Percentiles rank a stretch among this genome's conserved stretches.
phyloP scores from a whole-genome alignment of 2,329 filamentous ascomycete genomes.

The Colletotrichum godetiae region DNA sequence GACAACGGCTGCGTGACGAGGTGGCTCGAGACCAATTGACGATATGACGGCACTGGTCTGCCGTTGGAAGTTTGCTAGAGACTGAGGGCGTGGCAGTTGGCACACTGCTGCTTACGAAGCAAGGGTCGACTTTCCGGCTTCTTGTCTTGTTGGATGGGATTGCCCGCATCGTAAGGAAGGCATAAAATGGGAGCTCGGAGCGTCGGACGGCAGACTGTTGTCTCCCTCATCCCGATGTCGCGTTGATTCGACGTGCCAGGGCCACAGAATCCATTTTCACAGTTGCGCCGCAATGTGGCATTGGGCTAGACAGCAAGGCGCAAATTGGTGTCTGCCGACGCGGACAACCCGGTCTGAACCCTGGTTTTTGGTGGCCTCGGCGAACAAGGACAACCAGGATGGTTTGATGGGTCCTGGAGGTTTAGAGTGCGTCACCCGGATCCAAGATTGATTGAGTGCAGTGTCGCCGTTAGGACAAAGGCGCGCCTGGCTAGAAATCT shows the following conservation, averaged over 20 bases:
- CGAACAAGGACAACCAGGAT: slow-evolving; percentile 12
- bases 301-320: slow-evolving; percentile 1
- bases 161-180: neutral
- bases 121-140: neutral
- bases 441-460: slow-evolving; percentile 12
- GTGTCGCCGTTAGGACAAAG: neutral
- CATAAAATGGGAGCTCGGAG: neutral
- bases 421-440: slow-evolving; percentile 20
- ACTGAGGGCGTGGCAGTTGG: neutral
- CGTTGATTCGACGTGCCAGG: neutral
- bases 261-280: neutral
- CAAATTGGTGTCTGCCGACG: slow-evolving; percentile 9
- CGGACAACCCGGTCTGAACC: slow-evolving; percentile 16
- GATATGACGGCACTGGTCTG: neutral
- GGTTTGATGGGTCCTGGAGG: slow-evolving; percentile 1
- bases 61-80: neutral
- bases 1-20: neutral
- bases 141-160: neutral
- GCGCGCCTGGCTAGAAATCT: slow-evolving; percentile 17
- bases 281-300: slow-evolving; percentile 12
- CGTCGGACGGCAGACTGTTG: neutral
- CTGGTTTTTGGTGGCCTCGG: slow-evolving; percentile 2
- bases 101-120: slow-evolving; percentile 2
- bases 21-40: neutral
- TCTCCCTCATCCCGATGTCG: neutral